Percentiles rank a stretch among this genome's conserved stretches.
Evolutionary conservation across 352 stramenopile genomes (phyloP).

Genomic region (Aphanomyces astaci): DNA sequence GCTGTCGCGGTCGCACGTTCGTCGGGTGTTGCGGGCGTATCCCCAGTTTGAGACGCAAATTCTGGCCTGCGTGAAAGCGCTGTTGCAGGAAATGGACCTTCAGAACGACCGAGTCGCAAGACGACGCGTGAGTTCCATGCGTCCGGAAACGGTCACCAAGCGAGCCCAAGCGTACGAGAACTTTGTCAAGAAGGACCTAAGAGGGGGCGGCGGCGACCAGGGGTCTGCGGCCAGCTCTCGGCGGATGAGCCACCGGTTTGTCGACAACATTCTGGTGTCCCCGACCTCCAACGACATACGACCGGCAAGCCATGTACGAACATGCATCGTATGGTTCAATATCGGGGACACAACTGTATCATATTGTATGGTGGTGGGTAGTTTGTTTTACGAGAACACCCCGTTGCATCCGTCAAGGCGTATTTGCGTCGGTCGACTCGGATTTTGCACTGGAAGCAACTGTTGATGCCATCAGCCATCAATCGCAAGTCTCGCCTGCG

Average conservation of each 20-base stretch:
- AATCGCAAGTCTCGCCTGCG: conserved; percentile 14
- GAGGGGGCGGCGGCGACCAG: no score
- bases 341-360: no score
- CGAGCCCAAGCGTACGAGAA: conserved; percentile 19
- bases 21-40: conserved; percentile 18
- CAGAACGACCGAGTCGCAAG: conserved; percentile 1
- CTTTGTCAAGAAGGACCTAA: conserved; percentile 1
- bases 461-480: neutral
- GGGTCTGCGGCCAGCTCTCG: neutral
- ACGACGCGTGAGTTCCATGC: conserved; percentile 2
- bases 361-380: neutral
- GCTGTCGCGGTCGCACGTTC: conserved; percentile 8
- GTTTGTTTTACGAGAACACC: neutral
- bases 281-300: neutral
- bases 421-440: no score
- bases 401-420: no score
- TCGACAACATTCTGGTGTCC: neutral
- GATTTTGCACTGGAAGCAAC: conserved; percentile 3
- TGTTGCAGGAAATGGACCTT: conserved; percentile 20
- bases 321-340: no score
- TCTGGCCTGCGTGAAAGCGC: neutral
- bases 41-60: conserved; percentile 20
- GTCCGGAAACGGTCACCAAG: neutral
- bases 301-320: neutral
- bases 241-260: conserved; percentile 3